These are phyloP conservation scores for Pythium insidiosum DNA, from an alignment of 352 stramenopile species.

Conservation along the genomic window DNA sequence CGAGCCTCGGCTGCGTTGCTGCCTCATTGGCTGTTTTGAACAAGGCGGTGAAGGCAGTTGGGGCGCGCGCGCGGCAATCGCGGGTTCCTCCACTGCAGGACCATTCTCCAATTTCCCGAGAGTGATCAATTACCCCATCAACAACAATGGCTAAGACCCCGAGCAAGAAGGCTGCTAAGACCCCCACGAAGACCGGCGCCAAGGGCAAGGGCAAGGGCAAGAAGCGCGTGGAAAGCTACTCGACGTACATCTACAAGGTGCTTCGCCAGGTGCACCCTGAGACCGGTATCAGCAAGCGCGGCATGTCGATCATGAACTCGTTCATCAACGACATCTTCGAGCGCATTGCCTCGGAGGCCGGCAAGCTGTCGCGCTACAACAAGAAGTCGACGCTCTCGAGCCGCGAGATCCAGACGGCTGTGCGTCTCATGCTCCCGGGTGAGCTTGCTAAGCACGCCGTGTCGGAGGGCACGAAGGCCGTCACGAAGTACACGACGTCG, in stretches of 20 bases:
- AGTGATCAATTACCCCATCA: constrained; percentile 7
- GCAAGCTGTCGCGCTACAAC: constrained; percentile 96
- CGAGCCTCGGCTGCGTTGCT: neutral
- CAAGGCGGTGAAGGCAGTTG: constrained; percentile 1
- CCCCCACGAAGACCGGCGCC: constrained; percentile 45
- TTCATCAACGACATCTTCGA: constrained; percentile 99
- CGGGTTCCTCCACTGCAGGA: neutral
- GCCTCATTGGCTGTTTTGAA: too few species aligned
- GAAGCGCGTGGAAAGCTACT: constrained; percentile 87
- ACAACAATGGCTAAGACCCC: constrained; percentile 92
- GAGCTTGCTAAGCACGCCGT: constrained; percentile 97
- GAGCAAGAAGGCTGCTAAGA: constrained; percentile 90
- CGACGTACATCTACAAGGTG: constrained; percentile 92
- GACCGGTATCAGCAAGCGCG: constrained; percentile 95
- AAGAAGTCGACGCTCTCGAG: constrained; percentile 97
- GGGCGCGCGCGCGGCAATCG: neutral
- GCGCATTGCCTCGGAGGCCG: constrained; percentile 94
- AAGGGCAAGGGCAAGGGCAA: constrained; percentile 84
- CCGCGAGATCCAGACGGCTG: constrained; percentile 96
- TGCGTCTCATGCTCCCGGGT: constrained; percentile 85
- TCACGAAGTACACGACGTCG: constrained; percentile 89
- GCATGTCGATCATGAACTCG: constrained; percentile 99
- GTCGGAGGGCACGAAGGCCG: constrained; percentile 95
- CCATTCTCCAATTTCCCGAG: constrained; percentile 27
- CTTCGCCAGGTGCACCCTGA: constrained; percentile 95